Evolutionary conservation across 1,284 basidiomycete genomes (phyloP), one percentile per base, ranked within the genome.

Genomic region (Abortiporus biennis): DNA sequence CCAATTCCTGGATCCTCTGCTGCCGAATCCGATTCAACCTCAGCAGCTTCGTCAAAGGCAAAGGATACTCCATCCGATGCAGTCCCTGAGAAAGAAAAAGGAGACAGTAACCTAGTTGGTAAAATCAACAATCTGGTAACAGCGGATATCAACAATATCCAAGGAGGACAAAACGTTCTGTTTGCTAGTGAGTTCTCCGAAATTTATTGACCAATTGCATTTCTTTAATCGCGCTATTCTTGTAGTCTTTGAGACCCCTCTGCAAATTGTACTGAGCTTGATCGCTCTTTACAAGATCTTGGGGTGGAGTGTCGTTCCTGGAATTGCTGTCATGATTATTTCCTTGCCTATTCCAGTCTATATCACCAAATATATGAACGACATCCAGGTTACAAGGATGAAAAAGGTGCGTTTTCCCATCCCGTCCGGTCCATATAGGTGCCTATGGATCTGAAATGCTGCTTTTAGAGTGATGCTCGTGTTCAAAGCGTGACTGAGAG

Each of bases 261-360:
- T 66, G 20, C 48, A 63, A 34, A 47, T 73, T 6, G 50, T 47
- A 2, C 39, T 67, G 4, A 62, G 59, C 30, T 49, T 75, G 15
- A 51, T 57, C 20, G 73, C 76, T 49, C 55, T 78, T 32, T 68
- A 74, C 45, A 44, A 39, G 1, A 52, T 76, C 2, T 59, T 77
- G 15, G 73, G 72, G 20, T 74, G 69, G 68, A 50, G 71, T 43
- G 64, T 72, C 1, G 55, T 77, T 24, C 61, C 72, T 20, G 75
- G 82, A 3, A 64, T 85, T 53, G 63, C 56, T 0, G 58, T 66
- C 5, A 79, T 85, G 53, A 27, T 76, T 6, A 23, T 66, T 3
- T 49, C 74, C 27, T 65, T 82, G 36, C 78, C 81, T 0, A 41
- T 84, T 3, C 73, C 74, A 0, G 71, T 61, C 1, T 54, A 52